Conservation (phyloP, 2,329 filamentous ascomycete genomes). For the Xylariaceae sp. region DNA sequence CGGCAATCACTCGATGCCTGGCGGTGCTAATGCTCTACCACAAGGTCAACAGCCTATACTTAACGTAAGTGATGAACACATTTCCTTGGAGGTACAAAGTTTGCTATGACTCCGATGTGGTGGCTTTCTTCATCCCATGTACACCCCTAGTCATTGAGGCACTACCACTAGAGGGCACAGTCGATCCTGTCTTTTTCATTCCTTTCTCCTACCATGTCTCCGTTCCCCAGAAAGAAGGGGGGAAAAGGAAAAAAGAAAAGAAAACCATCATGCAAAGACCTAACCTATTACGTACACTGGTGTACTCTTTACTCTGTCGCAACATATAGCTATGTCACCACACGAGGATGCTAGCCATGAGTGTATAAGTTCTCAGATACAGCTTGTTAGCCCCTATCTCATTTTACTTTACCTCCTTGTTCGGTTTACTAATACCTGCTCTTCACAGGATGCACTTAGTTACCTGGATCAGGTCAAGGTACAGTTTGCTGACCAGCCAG, state of each 20-base stretch:
- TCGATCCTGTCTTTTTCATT: background rate
- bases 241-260: no score
- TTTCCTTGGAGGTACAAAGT: background rate
- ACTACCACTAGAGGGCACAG: background rate
- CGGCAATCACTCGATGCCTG: slow-evolving; percentile 39
- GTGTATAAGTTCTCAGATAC: background rate
- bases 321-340: background rate
- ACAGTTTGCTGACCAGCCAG: slow-evolving; percentile 93
- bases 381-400: background rate
- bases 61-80: slow-evolving; percentile 54
- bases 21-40: slow-evolving; percentile 53
- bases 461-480: slow-evolving; percentile 99
- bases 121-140: background rate
- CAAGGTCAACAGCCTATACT: slow-evolving; percentile 86
- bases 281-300: background rate
- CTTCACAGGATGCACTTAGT: slow-evolving; percentile 71
- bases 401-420: background rate
- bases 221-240: no score
- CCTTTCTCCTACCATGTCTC: no score
- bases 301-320: background rate
- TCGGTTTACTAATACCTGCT: slow-evolving; percentile 30
- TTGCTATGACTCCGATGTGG: slow-evolving; percentile 1
- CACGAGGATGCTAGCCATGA: background rate
- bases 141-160: no score
- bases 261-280: no score